Evolutionary conservation across 192 early-diverging fungal species (phyloP), one percentile per base, ranked within the genome.

Genomic region (Martensiomyces pterosporus): DNA sequence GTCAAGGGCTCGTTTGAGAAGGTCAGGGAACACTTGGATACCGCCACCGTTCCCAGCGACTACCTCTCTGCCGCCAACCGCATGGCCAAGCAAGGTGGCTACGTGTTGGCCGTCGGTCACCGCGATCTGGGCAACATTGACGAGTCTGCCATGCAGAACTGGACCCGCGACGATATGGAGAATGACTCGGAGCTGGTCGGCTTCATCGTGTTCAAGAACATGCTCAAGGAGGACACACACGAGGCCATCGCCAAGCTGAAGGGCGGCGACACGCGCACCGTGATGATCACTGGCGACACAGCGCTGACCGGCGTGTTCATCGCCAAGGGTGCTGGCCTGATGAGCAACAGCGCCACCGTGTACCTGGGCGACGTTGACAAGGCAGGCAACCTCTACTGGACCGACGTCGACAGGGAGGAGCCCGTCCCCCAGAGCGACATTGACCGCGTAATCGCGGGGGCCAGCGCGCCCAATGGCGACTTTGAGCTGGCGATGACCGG

Each of bases 211-310:
- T 89, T 91, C 58, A 78, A 86, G 44, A 91, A 91, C 53, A 73
- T 82, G 58, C 65, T 91, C 7, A 91, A 91, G 67, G 62, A 55
- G 7, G 86, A 89, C 49, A 89, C 87, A 14, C 37, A 59, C 14
- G 75, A 82, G 37, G 82, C 85, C 12, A 77, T 91, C 36, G 50
- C 61, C 39, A 74, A 87, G 57, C 80, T 91, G 39, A 78, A 87
- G 49, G 59, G 60, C 22, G 89, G 86, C 29, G 81, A 69, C 21
- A 80, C 75, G n/a, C 80, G 89, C 35, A 84, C 80, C 14, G 77
- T 88, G 18, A 91, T 91, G 89, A 82, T 91, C 52, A 89, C 89
- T 4, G 89, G 89, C 39, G 89, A 91, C 52, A 86, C 85, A 27
- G 83, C 80, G 3, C 57, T 81, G 36, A 91, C 89, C n/a, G 87